These are phyloP conservation scores for Exobasidium rhododendri DNA, from an alignment of 1,284 basidiomycete species.

Conservation along the genomic window DNA sequence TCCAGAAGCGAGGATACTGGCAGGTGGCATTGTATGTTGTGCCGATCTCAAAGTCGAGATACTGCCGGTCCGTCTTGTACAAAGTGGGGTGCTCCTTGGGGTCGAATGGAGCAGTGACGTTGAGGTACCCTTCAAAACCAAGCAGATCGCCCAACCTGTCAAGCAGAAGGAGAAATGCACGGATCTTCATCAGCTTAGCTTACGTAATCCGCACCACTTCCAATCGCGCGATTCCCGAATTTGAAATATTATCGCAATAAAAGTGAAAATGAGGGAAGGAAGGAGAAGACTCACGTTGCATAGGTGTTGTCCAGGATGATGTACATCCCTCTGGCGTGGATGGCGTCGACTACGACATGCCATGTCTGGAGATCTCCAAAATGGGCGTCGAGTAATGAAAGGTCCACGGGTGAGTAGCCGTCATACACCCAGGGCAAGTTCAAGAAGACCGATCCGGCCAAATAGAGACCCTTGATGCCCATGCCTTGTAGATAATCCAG, in stretches of 20 bases:
- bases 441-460: not conserved
- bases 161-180: no score
- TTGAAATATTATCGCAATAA: no score
- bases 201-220: no score
- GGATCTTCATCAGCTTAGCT: no score
- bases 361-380: not conserved
- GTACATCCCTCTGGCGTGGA: conserved; percentile 4
- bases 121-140: conserved; percentile 1
- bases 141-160: conserved; percentile 1
- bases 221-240: no score
- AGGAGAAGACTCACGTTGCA: conserved; percentile 11
- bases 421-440: conserved; percentile 4
- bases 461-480: conserved; percentile 3
- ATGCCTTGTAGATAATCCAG: conserved; percentile 10
- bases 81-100: not conserved
- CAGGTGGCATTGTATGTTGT: not conserved
- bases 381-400: conserved; percentile 1
- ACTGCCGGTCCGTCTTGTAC: not conserved
- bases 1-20: conserved; percentile 5
- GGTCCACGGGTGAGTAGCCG: conserved; percentile 1
- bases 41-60: not conserved
- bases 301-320: conserved; percentile 4
- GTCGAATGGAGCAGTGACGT: not conserved
- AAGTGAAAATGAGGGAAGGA: no score
- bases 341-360: not conserved